Conservation (phyloP, 2,329 filamentous ascomycete genomes). For the Dendrostoma leiphaemia region DNA sequence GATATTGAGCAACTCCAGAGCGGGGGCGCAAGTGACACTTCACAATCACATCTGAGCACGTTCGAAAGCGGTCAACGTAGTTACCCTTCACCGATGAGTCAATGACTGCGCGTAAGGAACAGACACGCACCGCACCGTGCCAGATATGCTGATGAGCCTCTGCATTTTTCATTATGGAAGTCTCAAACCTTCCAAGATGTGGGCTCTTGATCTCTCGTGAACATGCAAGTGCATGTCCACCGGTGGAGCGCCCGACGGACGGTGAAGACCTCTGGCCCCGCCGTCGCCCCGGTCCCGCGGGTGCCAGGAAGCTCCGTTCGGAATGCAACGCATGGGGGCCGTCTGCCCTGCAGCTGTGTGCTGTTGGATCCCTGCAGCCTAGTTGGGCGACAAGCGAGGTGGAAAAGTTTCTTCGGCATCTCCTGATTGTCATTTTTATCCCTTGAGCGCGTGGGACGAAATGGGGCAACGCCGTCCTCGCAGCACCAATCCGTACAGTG, state of each 20-base stretch:
- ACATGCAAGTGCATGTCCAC: background rate
- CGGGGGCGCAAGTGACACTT: constrained; percentile 14
- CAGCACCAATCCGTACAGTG: constrained; percentile 3
- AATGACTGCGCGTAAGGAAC: constrained; percentile 4
- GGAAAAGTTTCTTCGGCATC: constrained; percentile 3
- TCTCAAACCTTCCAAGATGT: background rate
- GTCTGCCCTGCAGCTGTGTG: background rate
- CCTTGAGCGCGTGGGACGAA: background rate
- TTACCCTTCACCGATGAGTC: background rate
- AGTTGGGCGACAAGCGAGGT: background rate
- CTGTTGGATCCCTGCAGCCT: background rate
- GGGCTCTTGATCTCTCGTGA: background rate
- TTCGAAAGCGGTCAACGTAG: constrained; percentile 10
- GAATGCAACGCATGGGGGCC: constrained; percentile 3
- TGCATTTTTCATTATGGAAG: background rate
- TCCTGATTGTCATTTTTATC: background rate
- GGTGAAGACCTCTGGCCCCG: constrained; percentile 1
- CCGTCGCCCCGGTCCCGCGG: background rate
- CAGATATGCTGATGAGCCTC: background rate
- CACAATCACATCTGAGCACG: constrained; percentile 6
- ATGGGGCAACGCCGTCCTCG: background rate
- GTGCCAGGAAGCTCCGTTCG: constrained; percentile 6
- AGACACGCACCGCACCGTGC: constrained; percentile 3
- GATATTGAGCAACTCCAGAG: background rate
- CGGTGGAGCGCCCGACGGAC: constrained; percentile 5